Percentiles rank a stretch among this genome's conserved stretches.
Evolutionary conservation across 768 basidiomycete species (phyloP).

Genomic region (Suillus bovinus): DNA sequence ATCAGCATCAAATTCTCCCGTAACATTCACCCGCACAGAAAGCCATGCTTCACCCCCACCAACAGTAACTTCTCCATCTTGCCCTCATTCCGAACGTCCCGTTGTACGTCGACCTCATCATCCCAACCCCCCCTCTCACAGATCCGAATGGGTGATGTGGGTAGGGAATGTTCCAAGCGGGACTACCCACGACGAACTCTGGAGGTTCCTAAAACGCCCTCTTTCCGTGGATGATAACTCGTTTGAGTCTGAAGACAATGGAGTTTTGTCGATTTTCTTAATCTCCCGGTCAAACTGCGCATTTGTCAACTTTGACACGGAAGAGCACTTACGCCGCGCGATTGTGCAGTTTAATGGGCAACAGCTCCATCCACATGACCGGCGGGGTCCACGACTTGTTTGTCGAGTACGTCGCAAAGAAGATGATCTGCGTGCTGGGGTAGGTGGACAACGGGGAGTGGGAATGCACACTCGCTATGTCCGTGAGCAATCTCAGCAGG

Average conservation of each 20-base stretch:
- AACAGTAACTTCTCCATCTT: slow-evolving; percentile 7
- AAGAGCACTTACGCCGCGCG: slow-evolving; percentile 61
- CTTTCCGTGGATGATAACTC: slow-evolving; percentile 12
- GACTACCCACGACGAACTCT: slow-evolving; percentile 81
- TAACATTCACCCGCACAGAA: neutral
- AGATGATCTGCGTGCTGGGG: slow-evolving; percentile 87
- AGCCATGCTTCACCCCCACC: slow-evolving; percentile 9
- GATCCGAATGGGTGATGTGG: slow-evolving; percentile 97
- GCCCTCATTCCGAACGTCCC: slow-evolving; percentile 27
- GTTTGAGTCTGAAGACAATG: slow-evolving; percentile 32
- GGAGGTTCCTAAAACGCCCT: slow-evolving; percentile 71
- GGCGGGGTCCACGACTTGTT: slow-evolving; percentile 73
- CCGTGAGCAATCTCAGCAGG: slow-evolving; percentile 55
- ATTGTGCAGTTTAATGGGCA: slow-evolving; percentile 73
- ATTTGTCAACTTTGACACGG: slow-evolving; percentile 83
- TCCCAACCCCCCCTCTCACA: slow-evolving; percentile 67
- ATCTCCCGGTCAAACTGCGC: slow-evolving; percentile 96
- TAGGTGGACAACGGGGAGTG: slow-evolving; percentile 86
- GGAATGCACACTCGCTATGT: slow-evolving; percentile 86
- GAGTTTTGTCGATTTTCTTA: slow-evolving; percentile 84
- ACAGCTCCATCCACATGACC: slow-evolving; percentile 67
- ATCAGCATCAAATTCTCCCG: slow-evolving; percentile 10
- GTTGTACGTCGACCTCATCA: slow-evolving; percentile 58
- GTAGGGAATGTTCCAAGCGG: slow-evolving; percentile 89
- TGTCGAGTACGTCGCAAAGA: slow-evolving; percentile 80